Percentiles rank a stretch among this genome's conserved stretches.
Evolutionary conservation across 192 early-diverging fungal genomes (phyloP).

Genomic region (Backusella tuberculispora): DNA sequence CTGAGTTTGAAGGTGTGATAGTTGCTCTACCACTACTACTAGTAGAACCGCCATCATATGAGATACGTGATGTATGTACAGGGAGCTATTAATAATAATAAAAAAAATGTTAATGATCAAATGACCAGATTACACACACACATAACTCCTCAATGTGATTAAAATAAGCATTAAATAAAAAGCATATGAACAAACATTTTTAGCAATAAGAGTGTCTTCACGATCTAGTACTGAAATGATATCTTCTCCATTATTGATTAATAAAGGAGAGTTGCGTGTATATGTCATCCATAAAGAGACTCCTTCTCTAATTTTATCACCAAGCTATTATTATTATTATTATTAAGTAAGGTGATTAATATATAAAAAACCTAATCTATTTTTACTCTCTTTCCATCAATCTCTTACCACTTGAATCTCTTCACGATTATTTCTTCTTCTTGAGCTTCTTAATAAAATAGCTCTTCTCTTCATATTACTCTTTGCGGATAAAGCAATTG

Average conservation of each 20-base stretch:
- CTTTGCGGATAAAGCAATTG: constrained; percentile 40
- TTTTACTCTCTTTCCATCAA: too few species aligned
- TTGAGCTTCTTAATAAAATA: constrained; percentile 29
- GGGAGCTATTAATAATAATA: neutral
- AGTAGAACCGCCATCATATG: neutral
- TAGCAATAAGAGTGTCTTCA: constrained; percentile 25
- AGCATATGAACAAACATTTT: constrained; percentile 21
- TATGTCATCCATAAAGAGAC: constrained; percentile 57
- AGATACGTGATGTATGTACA: constrained; percentile 20
- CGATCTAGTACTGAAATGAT: constrained; percentile 17
- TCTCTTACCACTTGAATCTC: constrained; percentile 30
- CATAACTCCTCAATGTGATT: too few species aligned
- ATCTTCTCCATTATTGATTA: constrained; percentile 31
- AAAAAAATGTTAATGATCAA: neutral
- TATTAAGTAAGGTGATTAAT: neutral
- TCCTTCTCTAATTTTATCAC: constrained; percentile 39
- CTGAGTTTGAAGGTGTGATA: neutral
- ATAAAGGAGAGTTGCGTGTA: constrained; percentile 37
- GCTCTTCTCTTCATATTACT: constrained; percentile 39
- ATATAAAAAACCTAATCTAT: neutral
- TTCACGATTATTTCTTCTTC: constrained; percentile 23
- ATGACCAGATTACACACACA: neutral
- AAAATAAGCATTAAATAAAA: neutral
- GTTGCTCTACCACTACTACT: neutral
- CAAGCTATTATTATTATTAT: constrained; percentile 25